These are phyloP conservation scores for Aspergillus texensis DNA, from an alignment of 2,329 filamentous ascomycete species.

Conservation along the genomic window DNA sequence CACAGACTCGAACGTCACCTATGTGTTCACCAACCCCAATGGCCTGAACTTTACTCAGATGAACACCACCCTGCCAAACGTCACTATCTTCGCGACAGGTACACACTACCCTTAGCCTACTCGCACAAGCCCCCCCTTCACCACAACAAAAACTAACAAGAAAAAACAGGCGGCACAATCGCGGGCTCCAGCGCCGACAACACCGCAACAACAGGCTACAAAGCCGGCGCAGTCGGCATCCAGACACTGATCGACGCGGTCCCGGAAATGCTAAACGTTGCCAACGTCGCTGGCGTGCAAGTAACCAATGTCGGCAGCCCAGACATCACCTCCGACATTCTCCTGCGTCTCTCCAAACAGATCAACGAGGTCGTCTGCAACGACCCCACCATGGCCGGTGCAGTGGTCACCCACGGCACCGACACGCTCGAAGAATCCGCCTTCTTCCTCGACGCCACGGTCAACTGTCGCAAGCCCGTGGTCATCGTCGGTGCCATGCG, in stretches of 20 bases:
- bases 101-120: background rate
- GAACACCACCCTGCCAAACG: constrained; percentile 28
- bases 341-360: constrained; percentile 25
- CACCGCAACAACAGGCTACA: constrained; percentile 31
- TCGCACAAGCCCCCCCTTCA: background rate
- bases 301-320: constrained; percentile 31
- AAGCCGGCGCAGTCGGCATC: constrained; percentile 27
- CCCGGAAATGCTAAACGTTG: constrained; percentile 28
- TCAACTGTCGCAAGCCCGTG: constrained; percentile 61
- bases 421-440: constrained; percentile 67
- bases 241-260: constrained; percentile 28
- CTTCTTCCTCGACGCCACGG: constrained; percentile 63
- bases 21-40: constrained; percentile 28
- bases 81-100: constrained; percentile 30
- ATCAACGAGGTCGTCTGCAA: constrained; percentile 27
- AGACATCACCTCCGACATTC: constrained; percentile 27
- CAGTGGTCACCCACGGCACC: constrained; percentile 63
- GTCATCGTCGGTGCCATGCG: constrained; percentile 66
- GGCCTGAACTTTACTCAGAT: constrained; percentile 31
- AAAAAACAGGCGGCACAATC: constrained; percentile 27
- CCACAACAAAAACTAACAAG: background rate
- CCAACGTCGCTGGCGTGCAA: constrained; percentile 32
- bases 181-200: constrained; percentile 28
- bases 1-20: constrained; percentile 19
- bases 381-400: constrained; percentile 26